Evolutionary conservation across 306 rosid genomes (phyloP).

Genomic region (Alnus rubra): DNA sequence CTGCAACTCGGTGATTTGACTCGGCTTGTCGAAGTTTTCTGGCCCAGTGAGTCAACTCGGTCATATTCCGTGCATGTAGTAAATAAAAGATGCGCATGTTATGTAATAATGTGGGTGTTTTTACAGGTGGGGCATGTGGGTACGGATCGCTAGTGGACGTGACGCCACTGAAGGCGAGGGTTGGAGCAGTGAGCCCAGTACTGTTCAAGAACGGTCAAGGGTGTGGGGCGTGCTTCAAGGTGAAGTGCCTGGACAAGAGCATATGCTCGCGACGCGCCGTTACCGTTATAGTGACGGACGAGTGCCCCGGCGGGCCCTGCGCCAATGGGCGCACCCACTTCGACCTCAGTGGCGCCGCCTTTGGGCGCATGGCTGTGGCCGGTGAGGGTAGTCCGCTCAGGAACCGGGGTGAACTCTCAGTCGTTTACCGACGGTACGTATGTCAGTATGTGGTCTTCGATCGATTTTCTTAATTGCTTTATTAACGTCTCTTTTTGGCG

Average conservation of each 20-base stretch:
- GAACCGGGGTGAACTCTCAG: constrained; percentile 66
- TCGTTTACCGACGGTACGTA: constrained; percentile 64
- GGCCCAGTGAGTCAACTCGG: too few relatives aligned
- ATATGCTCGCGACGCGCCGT: constrained; percentile 82
- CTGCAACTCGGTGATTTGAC: not conserved
- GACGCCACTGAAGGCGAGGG: constrained; percentile 83
- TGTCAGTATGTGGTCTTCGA: too few relatives aligned
- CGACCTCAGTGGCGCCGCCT: constrained; percentile 93
- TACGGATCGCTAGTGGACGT: constrained; percentile 78
- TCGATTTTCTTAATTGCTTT: too few relatives aligned
- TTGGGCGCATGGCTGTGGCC: constrained; percentile 75
- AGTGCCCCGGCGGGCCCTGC: constrained; percentile 78
- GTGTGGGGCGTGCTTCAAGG: constrained; percentile 92
- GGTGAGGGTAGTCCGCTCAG: constrained; percentile 69
- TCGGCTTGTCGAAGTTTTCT: too few relatives aligned
- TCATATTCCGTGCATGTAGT: too few relatives aligned
- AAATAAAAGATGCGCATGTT: too few relatives aligned
- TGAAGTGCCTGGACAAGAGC: constrained; percentile 65
- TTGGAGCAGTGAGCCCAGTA: constrained; percentile 78
- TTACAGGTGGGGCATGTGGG: constrained; percentile 91
- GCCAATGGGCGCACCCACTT: constrained; percentile 66
- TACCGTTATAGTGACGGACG: constrained; percentile 78
- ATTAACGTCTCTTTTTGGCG: too few relatives aligned
- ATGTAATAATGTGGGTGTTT: not conserved
- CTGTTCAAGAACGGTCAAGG: constrained; percentile 80